These are phyloP conservation scores for Graphilbum fragrans DNA, from an alignment of 2,329 filamentous ascomycete species.

Conservation along the genomic window DNA sequence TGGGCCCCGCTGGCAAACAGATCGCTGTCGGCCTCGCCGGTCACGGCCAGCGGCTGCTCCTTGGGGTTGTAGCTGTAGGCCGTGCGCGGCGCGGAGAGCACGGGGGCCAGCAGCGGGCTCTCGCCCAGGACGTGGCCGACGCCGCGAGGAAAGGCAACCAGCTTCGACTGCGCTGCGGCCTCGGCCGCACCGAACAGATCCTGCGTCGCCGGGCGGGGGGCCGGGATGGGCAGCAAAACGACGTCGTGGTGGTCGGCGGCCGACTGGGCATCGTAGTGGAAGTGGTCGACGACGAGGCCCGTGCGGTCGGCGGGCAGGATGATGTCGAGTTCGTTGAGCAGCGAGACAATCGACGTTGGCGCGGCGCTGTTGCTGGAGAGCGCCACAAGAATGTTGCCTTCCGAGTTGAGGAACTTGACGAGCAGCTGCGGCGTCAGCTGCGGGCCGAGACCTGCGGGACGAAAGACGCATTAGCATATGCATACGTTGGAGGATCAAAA, in stretches of 20 bases:
- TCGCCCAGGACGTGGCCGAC: constrained; percentile 74
- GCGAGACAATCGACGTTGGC: constrained; percentile 60
- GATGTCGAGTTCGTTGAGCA: constrained; percentile 83
- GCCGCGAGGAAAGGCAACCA: constrained; percentile 71
- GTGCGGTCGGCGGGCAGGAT: constrained; percentile 76
- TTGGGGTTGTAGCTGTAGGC: constrained; percentile 93
- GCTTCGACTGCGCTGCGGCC: constrained; percentile 28
- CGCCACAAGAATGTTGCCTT: constrained; percentile 83
- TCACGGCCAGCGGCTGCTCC: constrained; percentile 60
- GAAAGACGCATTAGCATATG: not conserved
- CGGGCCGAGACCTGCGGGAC: constrained; percentile 62
- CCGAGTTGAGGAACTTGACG: constrained; percentile 77
- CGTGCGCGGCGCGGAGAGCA: constrained; percentile 71
- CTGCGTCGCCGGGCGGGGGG: constrained; percentile 55
- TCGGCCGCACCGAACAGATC: constrained; percentile 57
- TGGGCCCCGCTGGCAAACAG: constrained; percentile 75
- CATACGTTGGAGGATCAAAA: not conserved
- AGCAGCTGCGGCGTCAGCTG: constrained; percentile 75
- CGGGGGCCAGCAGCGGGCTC: constrained; percentile 63
- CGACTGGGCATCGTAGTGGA: constrained; percentile 73
- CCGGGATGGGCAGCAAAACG: constrained; percentile 61
- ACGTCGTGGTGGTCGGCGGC: constrained; percentile 81
- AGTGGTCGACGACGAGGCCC: constrained; percentile 84
- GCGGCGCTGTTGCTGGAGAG: constrained; percentile 62
- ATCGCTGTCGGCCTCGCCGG: constrained; percentile 61